phyloP scores from a whole-genome alignment of 73 alveolate species.

The Tetrahymena malaccensis region DNA sequence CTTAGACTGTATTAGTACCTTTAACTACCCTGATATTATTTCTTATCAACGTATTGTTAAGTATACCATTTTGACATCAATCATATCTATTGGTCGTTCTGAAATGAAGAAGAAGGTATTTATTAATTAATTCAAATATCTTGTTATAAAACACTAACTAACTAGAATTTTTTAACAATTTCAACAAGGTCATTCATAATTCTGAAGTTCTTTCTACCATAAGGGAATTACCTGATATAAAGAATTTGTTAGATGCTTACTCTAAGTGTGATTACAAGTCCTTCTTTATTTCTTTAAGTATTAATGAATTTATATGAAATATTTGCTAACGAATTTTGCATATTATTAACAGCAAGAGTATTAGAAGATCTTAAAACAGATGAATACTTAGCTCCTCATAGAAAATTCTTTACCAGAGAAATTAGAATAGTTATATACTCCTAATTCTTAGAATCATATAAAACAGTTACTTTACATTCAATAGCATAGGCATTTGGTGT shows the following conservation, averaged over 20 bases:
- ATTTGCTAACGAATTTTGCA: not conserved
- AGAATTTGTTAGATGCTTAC: constrained; percentile 58
- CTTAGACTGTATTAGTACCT: constrained; percentile 80
- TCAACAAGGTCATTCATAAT: constrained; percentile 54
- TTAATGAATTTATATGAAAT: not conserved
- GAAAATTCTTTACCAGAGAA: constrained; percentile 78
- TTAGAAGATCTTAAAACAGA: constrained; percentile 67
- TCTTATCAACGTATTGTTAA: constrained; percentile 75
- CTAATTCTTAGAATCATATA: constrained; percentile 76
- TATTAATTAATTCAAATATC: not conserved
- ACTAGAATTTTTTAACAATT: not conserved
- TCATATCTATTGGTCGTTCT: constrained; percentile 74
- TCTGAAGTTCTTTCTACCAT: constrained; percentile 72
- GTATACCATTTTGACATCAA: constrained; percentile 76
- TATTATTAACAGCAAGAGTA: constrained; percentile 5
- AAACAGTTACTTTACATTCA: constrained; percentile 80
- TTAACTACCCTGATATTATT: constrained; percentile 79
- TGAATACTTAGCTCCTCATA: constrained; percentile 68
- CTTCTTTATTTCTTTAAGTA: constrained; percentile 65
- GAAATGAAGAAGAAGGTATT: constrained; percentile 59
- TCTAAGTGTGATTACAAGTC: constrained; percentile 66
- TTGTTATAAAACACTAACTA: not conserved
- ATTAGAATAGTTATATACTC: constrained; percentile 87
- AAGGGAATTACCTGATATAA: constrained; percentile 67
- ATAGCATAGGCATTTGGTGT: constrained; percentile 68